Base-by-base conservation (phyloP, 78 protist genomes). In the Speleostelium caveatum region DNA sequence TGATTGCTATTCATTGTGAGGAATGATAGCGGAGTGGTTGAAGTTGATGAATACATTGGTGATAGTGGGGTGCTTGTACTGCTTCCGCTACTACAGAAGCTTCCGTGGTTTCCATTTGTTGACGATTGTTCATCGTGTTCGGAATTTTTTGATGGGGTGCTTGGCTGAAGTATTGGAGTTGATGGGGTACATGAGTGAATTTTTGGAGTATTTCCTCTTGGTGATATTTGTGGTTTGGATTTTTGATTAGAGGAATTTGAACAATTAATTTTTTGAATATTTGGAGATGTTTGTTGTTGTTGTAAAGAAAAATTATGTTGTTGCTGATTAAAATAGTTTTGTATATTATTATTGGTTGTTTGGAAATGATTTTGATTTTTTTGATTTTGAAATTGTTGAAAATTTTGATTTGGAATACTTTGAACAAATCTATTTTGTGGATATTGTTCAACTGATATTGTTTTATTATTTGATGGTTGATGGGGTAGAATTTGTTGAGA, bases 11-110 rank as follows among this genome's bases (percentile, higher is more conserved):
- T 58, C 19, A n/a, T 58, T 41, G 58, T 0, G 17, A 65, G 30
- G 30, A 76, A 62, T n/a, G 86, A 35, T 22, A 76, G 33, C 42
- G 86, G 86, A n/a, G 86, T 63, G 1, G 86, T 39, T 26, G 86
- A 28, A 21, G 67, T 60, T 26, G 86, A 75, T 41, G 86, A 75
- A 14, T 41, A 60, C 19, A 38, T 39, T 42, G 75, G 75, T 17
- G 86, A 75, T 39, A 45, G 49, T 36, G 72, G 35, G 6, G 72
- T 21, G n/a, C n/a, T n/a, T 10, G 36, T 4, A 36, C 10, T 65
- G 49, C 1, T 4, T n/a, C 17, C 7, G 8, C 3, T 8, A 21
- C 3, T 56, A 56, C 17, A 19, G 19, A 56, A 36, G 2, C 36
- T 65, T 30, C 26, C 26, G 7, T 28, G 2, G 49, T 14, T 65